Base-by-base conservation (phyloP, 176 grass and related monocot genomes). In the Secale cereale region DNA sequence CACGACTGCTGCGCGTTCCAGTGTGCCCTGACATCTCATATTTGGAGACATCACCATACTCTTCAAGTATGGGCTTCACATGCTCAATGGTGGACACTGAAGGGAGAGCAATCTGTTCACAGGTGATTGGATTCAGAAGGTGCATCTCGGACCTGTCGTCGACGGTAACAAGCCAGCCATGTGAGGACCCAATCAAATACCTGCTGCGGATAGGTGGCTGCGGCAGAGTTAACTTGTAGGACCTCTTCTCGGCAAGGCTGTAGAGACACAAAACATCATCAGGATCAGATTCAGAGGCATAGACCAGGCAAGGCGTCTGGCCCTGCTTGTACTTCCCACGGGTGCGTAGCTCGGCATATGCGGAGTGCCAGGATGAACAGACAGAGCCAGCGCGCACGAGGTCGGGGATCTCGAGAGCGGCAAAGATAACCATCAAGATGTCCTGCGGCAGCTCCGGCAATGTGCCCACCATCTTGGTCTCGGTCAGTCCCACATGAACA, bases 1-100 rank as follows among this genome's bases (percentile, higher is more conserved):
- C 8, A 56, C 2, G 0, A 8, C 15, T 16, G 5, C 0, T n/a
- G n/a, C n/a, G 0, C 17, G 0, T 0, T 56, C 50, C 50, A 20
- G 17, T 20, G 17, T 56, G 19, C 50, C 17, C 0, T 56, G 50
- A 56, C 17, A 56, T 20, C 17, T 56, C 50, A 56, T 56, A 56
- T 2, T 56, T 56, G 50, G 17, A 56, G 50, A 56, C 6, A 56
- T 56, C 50, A 20, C 17, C 50, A 3, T 56, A 8, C 6, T 56
- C 50, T 8, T 56, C 50, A 8, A 56, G 20, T 19, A 56, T 56
- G 50, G 50, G 17, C 50, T 20, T 56, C 50, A 56, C 2, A 56
- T 56, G 50, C 50, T 56, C 50, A 22, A 56, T 56, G 50, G 50
- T 56, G 7, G 50, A 0, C 17, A 56, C 50, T 20, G 50, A 56